Percentiles rank a stretch among this genome's conserved stretches.
phyloP scores from a whole-genome alignment of 495 filamentous ascomycete species.

The Lophiotrema nucula region DNA sequence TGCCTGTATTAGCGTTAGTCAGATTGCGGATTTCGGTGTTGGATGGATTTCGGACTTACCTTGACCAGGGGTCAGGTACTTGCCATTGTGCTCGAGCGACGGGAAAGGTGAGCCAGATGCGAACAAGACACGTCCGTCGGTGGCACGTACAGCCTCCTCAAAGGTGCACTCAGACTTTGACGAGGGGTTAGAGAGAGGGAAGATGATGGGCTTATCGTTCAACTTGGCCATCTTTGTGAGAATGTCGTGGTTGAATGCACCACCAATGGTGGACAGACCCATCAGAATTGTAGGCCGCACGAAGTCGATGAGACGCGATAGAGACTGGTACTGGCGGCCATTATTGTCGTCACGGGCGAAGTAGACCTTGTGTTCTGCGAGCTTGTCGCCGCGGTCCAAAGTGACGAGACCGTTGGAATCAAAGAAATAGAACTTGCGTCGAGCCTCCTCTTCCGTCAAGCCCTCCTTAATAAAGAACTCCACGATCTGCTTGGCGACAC shows the following conservation, averaged over 20 bases:
- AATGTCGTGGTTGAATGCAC: conserved; percentile 87
- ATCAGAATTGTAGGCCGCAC: conserved; percentile 93
- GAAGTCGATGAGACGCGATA: conserved; percentile 88
- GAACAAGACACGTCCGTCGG: conserved; percentile 86
- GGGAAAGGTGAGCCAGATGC: conserved; percentile 94
- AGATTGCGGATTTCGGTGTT: conserved; percentile 37
- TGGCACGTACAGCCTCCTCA: conserved; percentile 83
- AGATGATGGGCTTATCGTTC: conserved; percentile 81
- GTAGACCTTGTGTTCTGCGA: conserved; percentile 97
- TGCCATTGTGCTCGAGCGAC: conserved; percentile 62
- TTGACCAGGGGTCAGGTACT: conserved; percentile 83
- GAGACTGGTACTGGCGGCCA: conserved; percentile 84
- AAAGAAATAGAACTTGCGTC: conserved; percentile 92
- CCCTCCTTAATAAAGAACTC: conserved; percentile 93
- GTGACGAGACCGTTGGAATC: conserved; percentile 94
- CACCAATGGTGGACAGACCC: conserved; percentile 90
- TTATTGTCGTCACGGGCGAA: conserved; percentile 90
- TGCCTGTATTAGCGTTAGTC: conserved; percentile 41
- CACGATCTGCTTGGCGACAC: conserved; percentile 94
- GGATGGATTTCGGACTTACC: conserved; percentile 43
- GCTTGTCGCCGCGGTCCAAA: conserved; percentile 85
- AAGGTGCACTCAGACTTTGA: conserved; percentile 97
- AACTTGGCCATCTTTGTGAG: conserved; percentile 80
- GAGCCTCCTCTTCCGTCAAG: conserved; percentile 86
- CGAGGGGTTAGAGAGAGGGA: conserved; percentile 91